phyloP scores from a whole-genome alignment of 371 early-diverging fungal species.

The Gilbertella persicaria region DNA sequence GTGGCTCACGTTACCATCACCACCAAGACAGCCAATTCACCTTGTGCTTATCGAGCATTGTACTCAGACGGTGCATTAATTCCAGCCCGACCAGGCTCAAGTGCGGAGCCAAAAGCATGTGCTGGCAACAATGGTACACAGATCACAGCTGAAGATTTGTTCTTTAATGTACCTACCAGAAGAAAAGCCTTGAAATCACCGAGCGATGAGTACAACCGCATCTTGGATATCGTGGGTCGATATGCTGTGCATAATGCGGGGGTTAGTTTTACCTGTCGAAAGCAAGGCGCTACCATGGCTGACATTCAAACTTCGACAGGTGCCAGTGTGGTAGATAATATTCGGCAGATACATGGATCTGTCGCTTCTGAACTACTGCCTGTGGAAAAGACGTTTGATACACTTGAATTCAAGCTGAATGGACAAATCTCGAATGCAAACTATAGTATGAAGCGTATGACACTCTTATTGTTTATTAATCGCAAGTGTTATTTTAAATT shows the following conservation, averaged over 20 bases:
- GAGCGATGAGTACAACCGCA: slow-evolving; percentile 85
- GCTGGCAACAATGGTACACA: slow-evolving; percentile 94
- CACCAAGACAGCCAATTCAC: slow-evolving; percentile 77
- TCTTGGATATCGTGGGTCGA: slow-evolving; percentile 83
- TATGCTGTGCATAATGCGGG: slow-evolving; percentile 91
- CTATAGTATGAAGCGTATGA: slow-evolving; percentile 75
- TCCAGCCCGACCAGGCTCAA: slow-evolving; percentile 69
- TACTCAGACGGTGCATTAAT: slow-evolving; percentile 86
- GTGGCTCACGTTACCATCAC: slow-evolving; percentile 91
- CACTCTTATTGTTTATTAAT: slow-evolving; percentile 93
- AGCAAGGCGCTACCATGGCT: slow-evolving; percentile 68
- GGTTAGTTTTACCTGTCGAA: slow-evolving; percentile 84
- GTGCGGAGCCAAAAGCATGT: slow-evolving; percentile 82
- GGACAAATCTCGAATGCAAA: slow-evolving; percentile 85
- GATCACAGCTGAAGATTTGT: slow-evolving; percentile 90
- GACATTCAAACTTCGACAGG: slow-evolving; percentile 75
- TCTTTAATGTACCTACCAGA: slow-evolving; percentile 87
- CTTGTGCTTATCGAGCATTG: slow-evolving; percentile 84
- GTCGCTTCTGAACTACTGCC: slow-evolving; percentile 75
- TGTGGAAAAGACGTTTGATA: slow-evolving; percentile 43
- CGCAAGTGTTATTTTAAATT: no score
- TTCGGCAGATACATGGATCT: slow-evolving; percentile 81
- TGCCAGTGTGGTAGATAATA: slow-evolving; percentile 69
- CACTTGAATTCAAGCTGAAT: slow-evolving; percentile 56
- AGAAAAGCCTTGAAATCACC: slow-evolving; percentile 78